A percentile compares a stretch with the other conserved stretches of the same genome.
Conservation (phyloP, 1,284 basidiomycete species). For the Ceratobasidium papillatum region DNA sequence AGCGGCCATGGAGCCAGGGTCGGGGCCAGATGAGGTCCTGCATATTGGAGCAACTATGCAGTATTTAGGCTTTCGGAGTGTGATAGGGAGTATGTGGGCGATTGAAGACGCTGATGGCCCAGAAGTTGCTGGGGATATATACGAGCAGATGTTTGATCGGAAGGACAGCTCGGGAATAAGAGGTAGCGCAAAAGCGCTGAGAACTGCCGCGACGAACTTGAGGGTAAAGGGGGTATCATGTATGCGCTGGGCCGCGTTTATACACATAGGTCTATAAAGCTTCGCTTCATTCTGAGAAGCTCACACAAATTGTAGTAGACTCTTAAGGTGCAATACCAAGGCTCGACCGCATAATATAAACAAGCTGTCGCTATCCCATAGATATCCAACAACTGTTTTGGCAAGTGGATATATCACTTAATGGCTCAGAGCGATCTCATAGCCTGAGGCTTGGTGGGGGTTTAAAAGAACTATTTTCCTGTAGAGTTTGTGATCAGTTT, state of each 20-base stretch:
- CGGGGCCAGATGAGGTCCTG: neutral
- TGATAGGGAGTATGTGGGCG: neutral
- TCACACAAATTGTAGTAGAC: too few species aligned
- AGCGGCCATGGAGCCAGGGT: neutral
- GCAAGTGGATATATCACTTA: too few species aligned
- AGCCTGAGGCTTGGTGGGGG: too few species aligned
- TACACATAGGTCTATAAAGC: neutral
- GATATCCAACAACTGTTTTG: too few species aligned
- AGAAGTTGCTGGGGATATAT: neutral
- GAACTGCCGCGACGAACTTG: too few species aligned
- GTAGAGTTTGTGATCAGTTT: too few species aligned
- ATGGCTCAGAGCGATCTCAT: too few species aligned
- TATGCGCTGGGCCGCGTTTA: neutral
- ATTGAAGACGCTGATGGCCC: slow-evolving; percentile 12
- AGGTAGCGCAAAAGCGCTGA: neutral
- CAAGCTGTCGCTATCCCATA: too few species aligned
- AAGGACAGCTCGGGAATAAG: neutral
- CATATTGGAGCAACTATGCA: neutral
- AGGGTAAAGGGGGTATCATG: neutral
- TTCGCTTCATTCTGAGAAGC: too few species aligned
- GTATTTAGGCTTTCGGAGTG: neutral
- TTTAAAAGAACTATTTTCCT: too few species aligned
- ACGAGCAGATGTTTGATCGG: slow-evolving; percentile 4
- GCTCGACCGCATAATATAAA: too few species aligned
- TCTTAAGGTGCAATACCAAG: too few species aligned